Evolutionary conservation across 345 rosid genomes (phyloP), one percentile per base, ranked within the genome.

Genomic region (Jatropha curcas): DNA sequence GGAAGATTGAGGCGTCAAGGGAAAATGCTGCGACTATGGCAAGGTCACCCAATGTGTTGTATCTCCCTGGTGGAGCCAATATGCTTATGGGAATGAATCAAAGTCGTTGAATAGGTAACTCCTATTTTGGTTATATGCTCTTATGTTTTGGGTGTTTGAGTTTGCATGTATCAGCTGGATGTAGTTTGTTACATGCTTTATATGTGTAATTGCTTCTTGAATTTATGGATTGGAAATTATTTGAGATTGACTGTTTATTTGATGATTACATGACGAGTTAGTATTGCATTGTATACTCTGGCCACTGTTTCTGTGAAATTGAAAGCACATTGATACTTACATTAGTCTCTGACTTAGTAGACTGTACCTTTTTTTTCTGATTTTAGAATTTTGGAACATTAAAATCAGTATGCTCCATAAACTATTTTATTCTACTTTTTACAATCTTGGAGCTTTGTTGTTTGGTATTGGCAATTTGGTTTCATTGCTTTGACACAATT

Each of bases 1-100:
- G 99, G 87, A 95, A 93, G 84, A 92, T 95, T 9, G 99, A 95
- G 76, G 99, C 99, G 30, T 84, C 97, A 0, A 91, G 97, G 81
- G 99, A 95, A 82, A 83, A 91, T 75, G 98, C 99, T 20, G 77
- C 85, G 46, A 95, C 99, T 43, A 76, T 95, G 71, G 93, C 97
- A 24, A 91, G 83, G 86, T 88, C 97, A 65, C 92, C 99, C 1
- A 93, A 92, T 60, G 93, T 95, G 17, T 78, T 92, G 1, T 95
- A 95, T 86, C 81, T 96, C 53, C 99, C 99, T 16, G 91, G 97
- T 74, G 97, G 97, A 43, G 86, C 87, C 77, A 88, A 86, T 84
- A 87, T 92, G 86, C 90, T 96, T 67, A 74, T 95, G 71, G 87
- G 88, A 57, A 71, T 96, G 51, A 93, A 88, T 78, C 83, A 94